Conservation (phyloP, 202 grass and related monocot genomes). For the Setaria viridis region DNA sequence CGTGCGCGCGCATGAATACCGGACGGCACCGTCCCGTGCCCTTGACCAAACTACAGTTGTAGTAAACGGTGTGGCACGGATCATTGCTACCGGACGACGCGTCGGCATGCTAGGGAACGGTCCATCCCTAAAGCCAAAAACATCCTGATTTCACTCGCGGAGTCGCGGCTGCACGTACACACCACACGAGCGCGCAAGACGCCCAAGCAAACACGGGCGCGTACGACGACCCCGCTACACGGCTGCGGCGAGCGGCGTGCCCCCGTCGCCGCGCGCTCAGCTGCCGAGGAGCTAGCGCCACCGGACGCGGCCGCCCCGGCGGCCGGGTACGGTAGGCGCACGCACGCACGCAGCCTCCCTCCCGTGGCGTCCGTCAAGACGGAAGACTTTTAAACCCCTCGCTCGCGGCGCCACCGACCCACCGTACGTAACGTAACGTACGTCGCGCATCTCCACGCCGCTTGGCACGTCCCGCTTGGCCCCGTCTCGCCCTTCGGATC, state of each 20-base stretch:
- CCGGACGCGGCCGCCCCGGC: background rate
- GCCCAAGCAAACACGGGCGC: background rate
- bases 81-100: background rate
- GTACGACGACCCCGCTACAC: no score
- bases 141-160: background rate
- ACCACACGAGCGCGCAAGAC: background rate
- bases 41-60: conserved; percentile 27
- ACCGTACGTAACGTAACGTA: conserved; percentile 11
- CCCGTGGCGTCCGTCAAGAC: background rate
- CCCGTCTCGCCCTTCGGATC: conserved; percentile 63
- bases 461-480: conserved; percentile 76
- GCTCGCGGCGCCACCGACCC: background rate
- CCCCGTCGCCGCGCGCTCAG: background rate
- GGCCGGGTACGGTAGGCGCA: background rate
- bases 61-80: no score
- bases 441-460: conserved; percentile 77
- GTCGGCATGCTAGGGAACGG: background rate
- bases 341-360: background rate
- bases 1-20: background rate
- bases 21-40: background rate
- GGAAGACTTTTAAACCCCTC: background rate
- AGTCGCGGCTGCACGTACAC: background rate
- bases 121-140: conserved; percentile 9
- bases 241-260: background rate
- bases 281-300: background rate